Evolutionary conservation across 2,329 filamentous ascomycete genomes (phyloP).

Genomic region (Kalmusia sp.): DNA sequence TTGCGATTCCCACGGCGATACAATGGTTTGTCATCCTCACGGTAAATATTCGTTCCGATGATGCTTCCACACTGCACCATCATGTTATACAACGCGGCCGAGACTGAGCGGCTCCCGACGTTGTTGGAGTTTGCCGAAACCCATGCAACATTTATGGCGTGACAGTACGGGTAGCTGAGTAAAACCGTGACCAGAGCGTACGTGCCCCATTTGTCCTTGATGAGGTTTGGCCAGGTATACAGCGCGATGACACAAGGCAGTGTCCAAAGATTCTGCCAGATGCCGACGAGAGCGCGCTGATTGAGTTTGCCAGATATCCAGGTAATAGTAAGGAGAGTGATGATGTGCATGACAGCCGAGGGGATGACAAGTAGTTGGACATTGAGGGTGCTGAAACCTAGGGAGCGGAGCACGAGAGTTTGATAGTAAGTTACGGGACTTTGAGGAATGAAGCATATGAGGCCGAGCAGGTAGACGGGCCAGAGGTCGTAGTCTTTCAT

Average conservation of each 20-base stretch:
- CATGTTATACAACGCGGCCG: constrained; percentile 64
- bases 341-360: constrained; percentile 13
- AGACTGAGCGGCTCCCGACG: constrained; percentile 65
- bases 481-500: constrained; percentile 31
- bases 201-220: constrained; percentile 55
- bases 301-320: constrained; percentile 54
- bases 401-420: constrained; percentile 22
- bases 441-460: constrained; percentile 28
- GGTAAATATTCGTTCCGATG: constrained; percentile 60
- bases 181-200: constrained; percentile 57
- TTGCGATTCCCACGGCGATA: constrained; percentile 31
- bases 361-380: constrained; percentile 68
- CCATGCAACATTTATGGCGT: constrained; percentile 61
- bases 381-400: constrained; percentile 42
- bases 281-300: constrained; percentile 54
- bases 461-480: constrained; percentile 34
- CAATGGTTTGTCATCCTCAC: constrained; percentile 61
- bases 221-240: constrained; percentile 45
- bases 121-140: constrained; percentile 66
- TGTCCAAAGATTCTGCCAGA: constrained; percentile 60
- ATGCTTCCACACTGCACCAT: constrained; percentile 55
- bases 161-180: constrained; percentile 56
- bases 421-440: constrained; percentile 25
- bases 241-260: constrained; percentile 64
- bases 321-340: constrained; percentile 49